Base-by-base conservation (phyloP, 2,329 filamentous ascomycete species). In the Apiospora hydei region DNA sequence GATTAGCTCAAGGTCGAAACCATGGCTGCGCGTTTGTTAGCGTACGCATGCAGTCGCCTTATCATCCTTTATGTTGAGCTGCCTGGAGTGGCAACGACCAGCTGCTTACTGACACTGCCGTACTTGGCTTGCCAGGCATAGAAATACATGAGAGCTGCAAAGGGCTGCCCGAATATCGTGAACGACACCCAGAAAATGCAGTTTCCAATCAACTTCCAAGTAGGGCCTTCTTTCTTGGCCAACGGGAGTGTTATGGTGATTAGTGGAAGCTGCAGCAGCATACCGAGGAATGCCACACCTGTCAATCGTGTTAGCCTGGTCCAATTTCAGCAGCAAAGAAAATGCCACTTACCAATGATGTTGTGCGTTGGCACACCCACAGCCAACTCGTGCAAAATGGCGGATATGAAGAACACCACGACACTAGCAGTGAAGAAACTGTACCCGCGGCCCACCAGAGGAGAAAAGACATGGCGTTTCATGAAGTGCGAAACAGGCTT, bases 121-220 rank as follows among this genome's bases (percentile, higher is more conserved):
- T 98, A 98, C 85, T 98, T 98, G 71, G 94, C 94, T 84, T 98
- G 96, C 96, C 96, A 99, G 1, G 95, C 95, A 81, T 98, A 98
- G 82, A 98, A 99, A 82, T 99, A 99, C 81, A 97, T 87, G 73
- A 99, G 85, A 0, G 94, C 95, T 1, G 94, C 96, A 77, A 98
- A 89, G 0, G 96, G 96, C 85, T 99, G 96, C 4, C 96, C 96
- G 16, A 99, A 93, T 2, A 98, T 90, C 75, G 96, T 98, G 80
- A 99, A 99, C 16, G 93, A 96, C 26, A 98, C 87, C 96, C 96
- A 98, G 82, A 99, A 99, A 72, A 97, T 95, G 78, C 92, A 91
- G 81, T 99, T 99, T 1, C 96, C 96, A 41, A 97, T 87, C 11
- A 97, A 87, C 77, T 92, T 93, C 7, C 94, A 94, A 69, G 91